Evolutionary conservation across 2,329 filamentous ascomycete species (phyloP).

Genomic region (Aspergillaceae sp.): DNA sequence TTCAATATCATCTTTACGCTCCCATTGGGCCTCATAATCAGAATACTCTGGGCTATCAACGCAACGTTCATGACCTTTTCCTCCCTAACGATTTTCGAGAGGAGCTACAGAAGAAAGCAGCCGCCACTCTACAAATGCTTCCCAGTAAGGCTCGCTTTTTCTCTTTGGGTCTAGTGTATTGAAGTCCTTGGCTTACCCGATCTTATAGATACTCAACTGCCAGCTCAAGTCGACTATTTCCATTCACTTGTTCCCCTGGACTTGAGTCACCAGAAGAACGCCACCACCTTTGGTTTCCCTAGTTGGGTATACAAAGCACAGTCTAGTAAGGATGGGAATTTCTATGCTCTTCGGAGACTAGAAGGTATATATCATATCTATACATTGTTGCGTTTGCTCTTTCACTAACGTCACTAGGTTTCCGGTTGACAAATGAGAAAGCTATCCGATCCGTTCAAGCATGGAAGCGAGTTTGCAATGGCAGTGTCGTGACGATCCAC

Average conservation of each 20-base stretch:
- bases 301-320: conserved; percentile 95
- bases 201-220: conserved; percentile 55
- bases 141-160: conserved; percentile 49
- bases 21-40: conserved; percentile 75
- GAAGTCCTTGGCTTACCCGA: no score
- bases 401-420: conserved; percentile 45
- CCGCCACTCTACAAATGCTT: conserved; percentile 75
- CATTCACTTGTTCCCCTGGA: conserved; percentile 89
- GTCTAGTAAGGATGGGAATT: conserved; percentile 76
- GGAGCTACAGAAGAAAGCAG: conserved; percentile 79
- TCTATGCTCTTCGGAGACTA: conserved; percentile 78
- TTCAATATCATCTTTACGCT: conserved; percentile 89
- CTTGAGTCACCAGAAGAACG: conserved; percentile 67
- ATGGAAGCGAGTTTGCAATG: conserved; percentile 79
- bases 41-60: conserved; percentile 75
- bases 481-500: conserved; percentile 74
- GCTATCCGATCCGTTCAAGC: conserved; percentile 77
- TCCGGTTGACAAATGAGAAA: conserved; percentile 78
- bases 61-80: conserved; percentile 83
- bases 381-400: not conserved
- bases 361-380: conserved; percentile 50
- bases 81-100: conserved; percentile 78
- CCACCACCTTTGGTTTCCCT: conserved; percentile 71
- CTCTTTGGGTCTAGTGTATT: not conserved
- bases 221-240: conserved; percentile 71